Conservation (phyloP, 768 basidiomycete genomes). For the Hortiboletus flavorubellus region DNA sequence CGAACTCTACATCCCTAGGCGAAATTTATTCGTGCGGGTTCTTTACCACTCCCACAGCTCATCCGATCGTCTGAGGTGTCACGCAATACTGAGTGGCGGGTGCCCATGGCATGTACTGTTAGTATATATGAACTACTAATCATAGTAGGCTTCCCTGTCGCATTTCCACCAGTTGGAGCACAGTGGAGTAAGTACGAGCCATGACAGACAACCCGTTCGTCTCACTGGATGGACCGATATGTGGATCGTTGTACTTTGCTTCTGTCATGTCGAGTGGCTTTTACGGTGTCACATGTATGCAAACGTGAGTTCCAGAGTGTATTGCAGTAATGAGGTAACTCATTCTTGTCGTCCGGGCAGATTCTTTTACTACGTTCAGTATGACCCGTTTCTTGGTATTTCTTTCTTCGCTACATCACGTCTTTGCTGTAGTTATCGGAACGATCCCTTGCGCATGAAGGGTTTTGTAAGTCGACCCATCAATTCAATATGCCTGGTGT, state of each 20-base stretch:
- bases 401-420: neutral
- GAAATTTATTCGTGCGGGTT: too few species aligned
- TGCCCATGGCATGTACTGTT: too few species aligned
- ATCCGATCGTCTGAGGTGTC: too few species aligned
- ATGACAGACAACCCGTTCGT: too few species aligned
- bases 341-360: neutral
- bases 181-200: too few species aligned
- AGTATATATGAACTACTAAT: too few species aligned
- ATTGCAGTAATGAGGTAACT: neutral
- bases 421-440: neutral
- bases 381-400: neutral
- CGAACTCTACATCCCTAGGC: too few species aligned
- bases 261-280: neutral
- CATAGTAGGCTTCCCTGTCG: too few species aligned
- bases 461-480: slow-evolving; percentile 3
- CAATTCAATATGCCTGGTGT: neutral
- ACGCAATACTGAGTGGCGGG: too few species aligned
- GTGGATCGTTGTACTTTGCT: neutral
- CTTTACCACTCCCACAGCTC: too few species aligned
- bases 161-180: too few species aligned
- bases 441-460: slow-evolving; percentile 4
- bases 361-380: slow-evolving; percentile 13
- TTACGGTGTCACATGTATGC: slow-evolving; percentile 9
- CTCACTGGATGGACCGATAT: too few species aligned
- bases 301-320: slow-evolving; percentile 2